These are phyloP conservation scores for Penicillium sp. DNA, from an alignment of 2,329 filamentous ascomycete genomes.

Conservation along the genomic window DNA sequence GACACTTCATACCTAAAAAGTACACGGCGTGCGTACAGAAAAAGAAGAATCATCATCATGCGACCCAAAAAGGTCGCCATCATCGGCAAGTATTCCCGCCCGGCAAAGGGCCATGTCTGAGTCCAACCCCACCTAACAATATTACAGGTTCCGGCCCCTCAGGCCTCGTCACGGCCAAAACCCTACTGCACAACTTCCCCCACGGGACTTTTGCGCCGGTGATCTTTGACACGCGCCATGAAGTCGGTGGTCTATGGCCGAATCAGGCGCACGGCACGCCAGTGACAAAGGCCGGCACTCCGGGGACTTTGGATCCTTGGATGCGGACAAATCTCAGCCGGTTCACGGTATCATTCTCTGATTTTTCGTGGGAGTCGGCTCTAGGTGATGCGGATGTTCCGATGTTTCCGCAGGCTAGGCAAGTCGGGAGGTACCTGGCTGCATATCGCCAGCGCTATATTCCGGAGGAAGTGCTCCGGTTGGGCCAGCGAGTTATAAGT, in stretches of 20 bases:
- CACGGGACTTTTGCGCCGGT: conserved; percentile 61
- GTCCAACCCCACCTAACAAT: conserved; percentile 8
- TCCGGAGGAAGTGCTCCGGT: conserved; percentile 44
- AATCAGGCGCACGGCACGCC: conserved; percentile 9
- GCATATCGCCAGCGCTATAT: conserved; percentile 62
- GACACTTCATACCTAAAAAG: not conserved
- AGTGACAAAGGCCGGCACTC: not conserved
- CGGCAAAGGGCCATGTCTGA: not conserved
- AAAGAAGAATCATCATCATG: conserved; percentile 1
- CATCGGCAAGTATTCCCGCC: conserved; percentile 40
- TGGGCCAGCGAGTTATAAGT: conserved; percentile 46
- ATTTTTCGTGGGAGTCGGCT: conserved; percentile 65
- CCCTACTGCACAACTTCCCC: conserved; percentile 61
- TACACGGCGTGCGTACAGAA: too few relatives aligned
- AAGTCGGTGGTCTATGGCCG: conserved; percentile 78
- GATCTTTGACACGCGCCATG: conserved; percentile 64
- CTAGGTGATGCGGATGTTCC: conserved; percentile 46
- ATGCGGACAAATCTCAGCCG: conserved; percentile 65
- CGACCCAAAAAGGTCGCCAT: conserved; percentile 52
- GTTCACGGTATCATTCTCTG: conserved; percentile 63
- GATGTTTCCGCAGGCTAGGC: conserved; percentile 72
- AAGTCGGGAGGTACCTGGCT: conserved; percentile 70
- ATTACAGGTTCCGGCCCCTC: conserved; percentile 64
- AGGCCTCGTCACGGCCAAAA: conserved; percentile 69
- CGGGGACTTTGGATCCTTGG: conserved; percentile 56